phyloP scores from a whole-genome alignment of 768 basidiomycete species.

The Galerina marginata region DNA sequence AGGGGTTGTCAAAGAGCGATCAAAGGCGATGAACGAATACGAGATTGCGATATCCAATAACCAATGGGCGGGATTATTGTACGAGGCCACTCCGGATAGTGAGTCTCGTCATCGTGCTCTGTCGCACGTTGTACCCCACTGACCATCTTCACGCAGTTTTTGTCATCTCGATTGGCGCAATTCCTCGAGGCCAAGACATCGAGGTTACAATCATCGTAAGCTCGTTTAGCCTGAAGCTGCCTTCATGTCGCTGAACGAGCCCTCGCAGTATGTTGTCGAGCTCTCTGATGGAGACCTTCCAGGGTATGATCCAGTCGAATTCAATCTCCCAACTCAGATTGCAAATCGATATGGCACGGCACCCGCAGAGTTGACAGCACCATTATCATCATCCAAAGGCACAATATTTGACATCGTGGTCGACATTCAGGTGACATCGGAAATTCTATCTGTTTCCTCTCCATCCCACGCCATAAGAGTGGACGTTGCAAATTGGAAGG shows the following conservation, averaged over 20 bases:
- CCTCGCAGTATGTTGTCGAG: constrained; percentile 2
- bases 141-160: background rate
- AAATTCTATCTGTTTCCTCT: background rate
- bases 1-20: constrained; percentile 10
- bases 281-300: constrained; percentile 12
- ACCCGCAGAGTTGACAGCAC: background rate
- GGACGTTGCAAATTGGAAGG: background rate
- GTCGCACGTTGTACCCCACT: background rate
- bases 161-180: constrained; percentile 11
- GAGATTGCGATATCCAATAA: constrained; percentile 7
- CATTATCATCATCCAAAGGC: background rate
- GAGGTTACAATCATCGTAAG: constrained; percentile 10
- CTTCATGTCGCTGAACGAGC: background rate
- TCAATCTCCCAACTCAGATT: constrained; percentile 4
- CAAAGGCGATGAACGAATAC: constrained; percentile 7
- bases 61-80: constrained; percentile 6
- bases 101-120: background rate
- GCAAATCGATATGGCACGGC: constrained; percentile 2
- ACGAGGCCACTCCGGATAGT: constrained; percentile 13
- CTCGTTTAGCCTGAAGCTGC: background rate
- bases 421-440: constrained; percentile 6
- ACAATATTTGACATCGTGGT: background rate
- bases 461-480: background rate
- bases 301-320: constrained; percentile 10
- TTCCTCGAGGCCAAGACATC: constrained; percentile 6